These are phyloP conservation scores for Aschersonia sp. DNA, from an alignment of 2,329 filamentous ascomycete species.

Conservation along the genomic window DNA sequence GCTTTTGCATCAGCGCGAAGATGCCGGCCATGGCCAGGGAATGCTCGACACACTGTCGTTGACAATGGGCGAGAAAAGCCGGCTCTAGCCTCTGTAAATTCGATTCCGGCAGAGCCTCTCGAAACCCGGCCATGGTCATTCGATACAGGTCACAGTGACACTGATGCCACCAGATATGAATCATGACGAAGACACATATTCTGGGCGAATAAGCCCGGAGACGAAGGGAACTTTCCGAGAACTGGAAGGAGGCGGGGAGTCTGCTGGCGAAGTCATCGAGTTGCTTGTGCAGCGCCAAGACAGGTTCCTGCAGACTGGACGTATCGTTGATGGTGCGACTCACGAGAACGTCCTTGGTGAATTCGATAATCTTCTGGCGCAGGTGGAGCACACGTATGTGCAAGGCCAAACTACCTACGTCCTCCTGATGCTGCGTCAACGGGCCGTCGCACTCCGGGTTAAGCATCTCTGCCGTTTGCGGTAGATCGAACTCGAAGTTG, in stretches of 20 bases:
- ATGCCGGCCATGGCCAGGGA: slow-evolving; percentile 40
- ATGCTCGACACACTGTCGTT: slow-evolving; percentile 36
- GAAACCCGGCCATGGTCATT: slow-evolving; percentile 33
- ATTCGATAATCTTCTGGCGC: slow-evolving; percentile 38
- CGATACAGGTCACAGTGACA: slow-evolving; percentile 43
- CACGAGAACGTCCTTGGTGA: slow-evolving; percentile 27
- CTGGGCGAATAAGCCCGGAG: slow-evolving; percentile 41
- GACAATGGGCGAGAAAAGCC: slow-evolving; percentile 33
- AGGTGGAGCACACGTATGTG: slow-evolving; percentile 42
- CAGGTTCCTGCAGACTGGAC: slow-evolving; percentile 21
- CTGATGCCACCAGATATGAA: slow-evolving; percentile 44
- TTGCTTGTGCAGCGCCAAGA: slow-evolving; percentile 32
- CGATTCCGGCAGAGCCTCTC: slow-evolving; percentile 31
- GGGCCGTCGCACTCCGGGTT: slow-evolving; percentile 28
- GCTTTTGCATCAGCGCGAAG: slow-evolving; percentile 34
- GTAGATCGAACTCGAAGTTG: slow-evolving; percentile 40
- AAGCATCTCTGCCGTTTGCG: slow-evolving; percentile 38
- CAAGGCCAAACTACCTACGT: slow-evolving; percentile 39
- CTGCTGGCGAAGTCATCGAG: slow-evolving; percentile 37
- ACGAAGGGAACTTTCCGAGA: slow-evolving; percentile 40
- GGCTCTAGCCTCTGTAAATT: slow-evolving; percentile 30
- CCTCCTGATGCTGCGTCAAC: slow-evolving; percentile 26
- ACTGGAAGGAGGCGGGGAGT: slow-evolving; percentile 39
- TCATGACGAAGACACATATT: slow-evolving; percentile 44
- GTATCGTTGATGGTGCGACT: slow-evolving; percentile 25